Evolutionary conservation across 2,329 filamentous ascomycete genomes (phyloP), one percentile per base, ranked within the genome.

Genomic region (Hypoxylon sp.): DNA sequence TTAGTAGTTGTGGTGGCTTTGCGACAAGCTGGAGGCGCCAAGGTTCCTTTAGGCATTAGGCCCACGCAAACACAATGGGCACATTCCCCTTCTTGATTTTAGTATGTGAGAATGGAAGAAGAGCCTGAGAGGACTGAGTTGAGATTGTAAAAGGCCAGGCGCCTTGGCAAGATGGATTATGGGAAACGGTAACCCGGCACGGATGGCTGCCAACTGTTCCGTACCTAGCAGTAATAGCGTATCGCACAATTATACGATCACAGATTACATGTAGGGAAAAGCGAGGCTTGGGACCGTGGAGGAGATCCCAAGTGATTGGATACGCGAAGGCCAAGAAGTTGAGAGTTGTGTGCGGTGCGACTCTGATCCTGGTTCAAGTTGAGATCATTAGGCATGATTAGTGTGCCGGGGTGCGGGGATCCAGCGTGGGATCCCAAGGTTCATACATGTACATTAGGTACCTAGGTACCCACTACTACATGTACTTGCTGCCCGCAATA

Each of bases 251-350:
- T 52, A 54, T 54, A 27, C n/a, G 51, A 54, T 43, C 51, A 54
- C 21, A n/a, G 47, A 51, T 51, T 39, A 37, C 21, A n/a, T 19
- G 14, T 29, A 53, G 14, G 41, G 9, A 27, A 56, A 50, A 43
- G 29, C 37, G 25, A 53, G 11, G 41, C 21, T 29, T 58, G 30
- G 27, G 39, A 25, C 39, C 21, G 21, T 37, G 46, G 16, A 32
- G 9, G 25, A 29, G 48, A 60, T 56, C 43, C 59, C 59, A 46
- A 56, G 8, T 62, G 45, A 62, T 62, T 62, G 59, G 59, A 50
- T 61, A 54, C 3, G 21, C 32, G 43, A 45, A 39, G 51, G 25
- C 25, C 47, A 45, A n/a, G n/a, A n/a, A n/a, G n/a, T n/a, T n/a
- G n/a, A n/a, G 21, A 39, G 48, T 9, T 34, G 25, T 19, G 21